Conservation (phyloP, 2,329 filamentous ascomycete genomes). For the Nigrospora oryzae region DNA sequence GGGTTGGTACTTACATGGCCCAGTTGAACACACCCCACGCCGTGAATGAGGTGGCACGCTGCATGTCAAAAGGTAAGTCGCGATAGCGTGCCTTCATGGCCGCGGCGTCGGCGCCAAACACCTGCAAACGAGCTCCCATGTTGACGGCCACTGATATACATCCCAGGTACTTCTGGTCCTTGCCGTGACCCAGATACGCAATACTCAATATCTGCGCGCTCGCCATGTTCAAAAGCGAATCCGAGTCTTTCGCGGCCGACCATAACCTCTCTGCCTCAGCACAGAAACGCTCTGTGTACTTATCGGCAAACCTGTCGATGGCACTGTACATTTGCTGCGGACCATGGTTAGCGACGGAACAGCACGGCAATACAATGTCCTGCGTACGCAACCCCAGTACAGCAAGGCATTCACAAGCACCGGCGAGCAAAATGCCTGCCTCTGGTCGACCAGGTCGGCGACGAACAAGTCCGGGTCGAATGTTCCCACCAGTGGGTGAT, state of each 20-base stretch:
- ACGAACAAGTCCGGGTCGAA: slow-evolving; percentile 26
- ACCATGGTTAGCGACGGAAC: background rate
- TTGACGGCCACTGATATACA: slow-evolving; percentile 10
- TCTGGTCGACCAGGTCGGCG: slow-evolving; percentile 16
- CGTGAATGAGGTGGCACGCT: slow-evolving; percentile 11
- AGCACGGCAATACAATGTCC: background rate
- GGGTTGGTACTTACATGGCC: slow-evolving; percentile 20
- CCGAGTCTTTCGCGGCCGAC: slow-evolving; percentile 7
- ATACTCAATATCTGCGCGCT: slow-evolving; percentile 23
- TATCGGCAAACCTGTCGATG: slow-evolving; percentile 13
- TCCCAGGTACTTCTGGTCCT: slow-evolving; percentile 21
- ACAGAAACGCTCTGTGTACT: slow-evolving; percentile 12
- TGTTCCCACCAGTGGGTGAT: slow-evolving; percentile 26
- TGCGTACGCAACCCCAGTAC: slow-evolving; percentile 25
- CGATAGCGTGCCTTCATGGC: background rate
- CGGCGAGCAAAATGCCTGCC: slow-evolving; percentile 18
- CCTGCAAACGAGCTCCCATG: slow-evolving; percentile 20
- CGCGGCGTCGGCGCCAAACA: slow-evolving; percentile 15
- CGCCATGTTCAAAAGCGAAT: slow-evolving; percentile 19
- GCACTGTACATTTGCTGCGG: slow-evolving; percentile 25
- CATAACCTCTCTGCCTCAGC: slow-evolving; percentile 17
- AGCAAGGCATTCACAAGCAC: slow-evolving; percentile 26
- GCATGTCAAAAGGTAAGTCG: slow-evolving; percentile 9
- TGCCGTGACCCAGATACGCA: slow-evolving; percentile 23
- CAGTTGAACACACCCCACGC: slow-evolving; percentile 28